phyloP scores from a whole-genome alignment of 306 rosid genomes.

The Coriaria nepalensis region DNA sequence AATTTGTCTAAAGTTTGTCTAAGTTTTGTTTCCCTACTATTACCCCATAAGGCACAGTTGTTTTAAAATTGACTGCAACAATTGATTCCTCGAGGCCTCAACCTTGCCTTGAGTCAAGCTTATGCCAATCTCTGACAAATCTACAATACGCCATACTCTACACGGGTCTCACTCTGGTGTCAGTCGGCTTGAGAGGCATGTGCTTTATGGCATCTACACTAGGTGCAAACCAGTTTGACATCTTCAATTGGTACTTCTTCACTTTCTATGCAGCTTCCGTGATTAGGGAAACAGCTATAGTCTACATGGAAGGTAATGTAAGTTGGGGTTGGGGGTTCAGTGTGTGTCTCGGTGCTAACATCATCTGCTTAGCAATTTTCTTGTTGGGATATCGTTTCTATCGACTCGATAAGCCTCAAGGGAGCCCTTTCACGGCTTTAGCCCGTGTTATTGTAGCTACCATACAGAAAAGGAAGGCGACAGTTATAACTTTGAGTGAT shows the following conservation, averaged over 20 bases:
- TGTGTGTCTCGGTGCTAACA: conserved; percentile 10
- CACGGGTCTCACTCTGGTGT: conserved; percentile 13
- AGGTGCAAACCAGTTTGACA: conserved; percentile 28
- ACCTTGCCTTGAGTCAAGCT: conserved; percentile 3
- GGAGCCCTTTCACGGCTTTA: conserved; percentile 22
- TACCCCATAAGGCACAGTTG: conserved; percentile 16
- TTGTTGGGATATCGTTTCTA: conserved; percentile 17
- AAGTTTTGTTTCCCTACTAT: too few species aligned
- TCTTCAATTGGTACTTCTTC: conserved; percentile 31
- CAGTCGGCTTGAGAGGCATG: conserved; percentile 25
- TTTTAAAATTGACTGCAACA: conserved; percentile 11
- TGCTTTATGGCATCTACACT: conserved; percentile 30
- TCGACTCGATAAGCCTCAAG: conserved; percentile 14
- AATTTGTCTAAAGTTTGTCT: too few species aligned
- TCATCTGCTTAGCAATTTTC: conserved; percentile 3
- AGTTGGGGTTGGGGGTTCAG: conserved; percentile 25
- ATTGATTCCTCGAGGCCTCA: conserved; percentile 15
- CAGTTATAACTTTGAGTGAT: background rate
- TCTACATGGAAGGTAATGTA: conserved; percentile 16
- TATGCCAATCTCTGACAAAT: conserved; percentile 17
- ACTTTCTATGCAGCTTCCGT: conserved; percentile 16
- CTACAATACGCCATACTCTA: conserved; percentile 24
- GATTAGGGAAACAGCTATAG: conserved; percentile 6
- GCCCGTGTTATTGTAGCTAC: conserved; percentile 21
- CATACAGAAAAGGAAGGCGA: conserved; percentile 9